Evolutionary conservation across 208 protist species (phyloP).

Genomic region (Acanthamoeba royreba): DNA sequence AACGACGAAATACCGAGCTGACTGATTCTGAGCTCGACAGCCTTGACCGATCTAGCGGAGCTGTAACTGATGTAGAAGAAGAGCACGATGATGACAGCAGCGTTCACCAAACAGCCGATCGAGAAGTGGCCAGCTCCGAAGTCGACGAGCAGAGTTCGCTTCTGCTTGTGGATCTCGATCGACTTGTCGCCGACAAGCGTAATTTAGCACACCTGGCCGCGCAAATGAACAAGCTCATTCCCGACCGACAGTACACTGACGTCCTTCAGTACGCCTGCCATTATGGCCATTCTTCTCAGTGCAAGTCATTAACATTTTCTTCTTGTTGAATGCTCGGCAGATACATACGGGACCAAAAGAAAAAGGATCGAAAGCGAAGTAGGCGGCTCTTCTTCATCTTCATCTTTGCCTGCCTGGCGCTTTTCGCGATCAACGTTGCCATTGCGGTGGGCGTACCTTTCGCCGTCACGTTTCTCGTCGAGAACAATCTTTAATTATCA

Average conservation of each 20-base stretch:
- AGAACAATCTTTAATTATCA: neutral
- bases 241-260: neutral
- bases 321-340: neutral
- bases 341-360: neutral
- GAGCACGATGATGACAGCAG: neutral
- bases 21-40: neutral
- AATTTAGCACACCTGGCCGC: neutral
- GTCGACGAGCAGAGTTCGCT: neutral
- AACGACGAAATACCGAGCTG: too few relatives aligned
- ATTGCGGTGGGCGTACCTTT: too few relatives aligned
- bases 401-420: neutral
- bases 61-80: neutral
- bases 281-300: neutral
- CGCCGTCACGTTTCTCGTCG: neutral
- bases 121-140: neutral
- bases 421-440: neutral
- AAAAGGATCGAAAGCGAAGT: neutral
- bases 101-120: too few relatives aligned
- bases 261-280: neutral
- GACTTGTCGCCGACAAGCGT: neutral
- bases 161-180: neutral
- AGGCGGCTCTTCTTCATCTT: neutral
- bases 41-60: neutral
- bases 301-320: neutral
- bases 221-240: neutral